These are phyloP conservation scores for Aspergillus unguis DNA, from an alignment of 2,329 filamentous ascomycete genomes.

Conservation along the genomic window DNA sequence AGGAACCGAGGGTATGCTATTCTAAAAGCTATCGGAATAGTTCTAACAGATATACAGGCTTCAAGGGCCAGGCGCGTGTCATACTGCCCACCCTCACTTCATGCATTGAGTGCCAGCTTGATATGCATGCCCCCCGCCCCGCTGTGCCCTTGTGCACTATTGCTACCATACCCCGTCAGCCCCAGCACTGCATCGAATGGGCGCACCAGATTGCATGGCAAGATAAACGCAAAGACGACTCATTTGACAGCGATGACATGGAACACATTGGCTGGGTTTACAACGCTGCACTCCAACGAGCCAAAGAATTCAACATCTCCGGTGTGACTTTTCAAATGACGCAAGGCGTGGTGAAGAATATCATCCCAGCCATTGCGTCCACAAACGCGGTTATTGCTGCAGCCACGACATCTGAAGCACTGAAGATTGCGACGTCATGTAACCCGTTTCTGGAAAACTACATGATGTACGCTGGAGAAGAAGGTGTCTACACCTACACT, in stretches of 20 bases:
- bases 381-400: constrained; percentile 97
- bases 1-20: constrained; percentile 72
- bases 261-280: constrained; percentile 98
- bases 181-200: constrained; percentile 98
- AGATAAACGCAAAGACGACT: constrained; percentile 73
- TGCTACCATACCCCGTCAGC: constrained; percentile 91
- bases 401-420: constrained; percentile 91
- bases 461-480: constrained; percentile 99
- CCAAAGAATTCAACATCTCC: constrained; percentile 81
- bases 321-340: constrained; percentile 95
- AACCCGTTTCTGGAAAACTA: constrained; percentile 88
- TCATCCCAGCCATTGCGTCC: constrained; percentile 95
- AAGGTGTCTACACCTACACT: constrained; percentile 94
- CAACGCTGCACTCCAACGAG: constrained; percentile 74
- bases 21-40: background rate
- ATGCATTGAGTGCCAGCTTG: constrained; percentile 96
- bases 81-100: constrained; percentile 89
- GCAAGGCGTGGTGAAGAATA: constrained; percentile 98
- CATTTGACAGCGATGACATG: constrained; percentile 91
- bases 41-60: constrained; percentile 53
- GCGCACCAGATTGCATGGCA: constrained; percentile 98
- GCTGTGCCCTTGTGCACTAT: constrained; percentile 95
- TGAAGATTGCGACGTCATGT: constrained; percentile 83
- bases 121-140: constrained; percentile 97
- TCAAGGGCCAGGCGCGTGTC: constrained; percentile 94